Percentiles rank a stretch among this genome's conserved stretches.
phyloP scores from a whole-genome alignment of 805 yeast species.

The Cyberlindnera euphorbiiphila region DNA sequence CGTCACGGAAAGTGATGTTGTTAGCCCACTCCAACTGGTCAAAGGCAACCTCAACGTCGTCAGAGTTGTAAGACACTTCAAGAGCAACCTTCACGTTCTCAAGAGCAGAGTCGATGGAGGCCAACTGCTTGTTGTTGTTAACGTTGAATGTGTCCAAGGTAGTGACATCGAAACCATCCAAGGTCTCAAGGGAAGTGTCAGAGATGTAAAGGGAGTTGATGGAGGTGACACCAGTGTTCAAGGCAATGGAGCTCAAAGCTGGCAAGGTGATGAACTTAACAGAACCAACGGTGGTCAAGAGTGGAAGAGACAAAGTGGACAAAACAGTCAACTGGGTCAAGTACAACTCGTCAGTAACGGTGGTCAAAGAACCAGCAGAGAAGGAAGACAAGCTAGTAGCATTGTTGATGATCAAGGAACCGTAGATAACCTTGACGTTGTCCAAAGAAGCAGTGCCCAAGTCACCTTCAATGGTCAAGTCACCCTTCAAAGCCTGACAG shows the following conservation, averaged over 20 bases:
- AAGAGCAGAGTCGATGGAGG: conserved; percentile 66
- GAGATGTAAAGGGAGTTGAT: conserved; percentile 69
- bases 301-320: conserved; percentile 66
- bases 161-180: conserved; percentile 60
- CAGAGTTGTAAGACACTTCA: conserved; percentile 83
- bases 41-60: conserved; percentile 63
- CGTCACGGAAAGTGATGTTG: conserved; percentile 81
- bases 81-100: conserved; percentile 69
- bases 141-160: conserved; percentile 57
- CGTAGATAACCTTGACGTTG: conserved; percentile 73
- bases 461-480: conserved; percentile 63
- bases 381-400: conserved; percentile 60
- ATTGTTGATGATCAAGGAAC: conserved; percentile 64
- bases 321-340: conserved; percentile 64
- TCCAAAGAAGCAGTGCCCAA: conserved; percentile 63
- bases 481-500: conserved; percentile 81
- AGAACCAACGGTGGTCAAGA: conserved; percentile 76
- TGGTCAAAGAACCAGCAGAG: conserved; percentile 74
- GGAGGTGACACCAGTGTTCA: conserved; percentile 64
- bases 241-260: conserved; percentile 67
- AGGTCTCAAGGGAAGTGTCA: conserved; percentile 66
- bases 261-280: conserved; percentile 83
- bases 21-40: conserved; percentile 78
- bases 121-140: conserved; percentile 86
- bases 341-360: conserved; percentile 67